phyloP scores from a whole-genome alignment of 169 alveolate species.

The Eimeria praecox region DNA sequence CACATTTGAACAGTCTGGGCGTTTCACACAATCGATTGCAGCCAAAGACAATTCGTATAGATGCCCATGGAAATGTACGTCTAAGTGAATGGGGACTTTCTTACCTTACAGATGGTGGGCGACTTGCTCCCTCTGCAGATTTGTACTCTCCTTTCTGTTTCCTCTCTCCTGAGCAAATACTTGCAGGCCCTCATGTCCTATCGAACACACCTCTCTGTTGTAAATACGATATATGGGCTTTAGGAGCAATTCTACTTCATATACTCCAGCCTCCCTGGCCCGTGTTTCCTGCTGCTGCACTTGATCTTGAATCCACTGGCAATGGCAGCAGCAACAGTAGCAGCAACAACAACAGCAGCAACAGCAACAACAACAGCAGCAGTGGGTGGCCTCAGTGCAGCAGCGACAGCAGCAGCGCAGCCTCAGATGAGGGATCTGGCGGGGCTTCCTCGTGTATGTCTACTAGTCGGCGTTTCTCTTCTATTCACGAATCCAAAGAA shows the following conservation, averaged over 20 bases:
- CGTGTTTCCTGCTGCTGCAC: not conserved
- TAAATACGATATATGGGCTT: conserved; percentile 44
- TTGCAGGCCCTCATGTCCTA: conserved; percentile 29
- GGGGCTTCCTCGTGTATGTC: not conserved
- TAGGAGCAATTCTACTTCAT: conserved; percentile 22
- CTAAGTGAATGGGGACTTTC: conserved; percentile 76
- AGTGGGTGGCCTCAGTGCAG: not conserved
- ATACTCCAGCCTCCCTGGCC: conserved; percentile 55
- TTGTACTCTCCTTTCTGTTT: conserved; percentile 32
- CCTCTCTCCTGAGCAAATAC: conserved; percentile 65
- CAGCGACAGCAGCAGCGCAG: conserved; percentile 12
- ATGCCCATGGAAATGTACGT: conserved; percentile 65
- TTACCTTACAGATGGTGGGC: conserved; percentile 36
- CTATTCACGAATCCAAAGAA: not conserved
- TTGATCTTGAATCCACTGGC: not conserved
- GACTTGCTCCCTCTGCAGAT: conserved; percentile 48
- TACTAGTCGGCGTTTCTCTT: not conserved
- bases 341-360: not conserved
- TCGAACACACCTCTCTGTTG: not conserved
- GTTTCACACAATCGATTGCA: conserved; percentile 50
- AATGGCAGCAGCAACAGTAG: not conserved
- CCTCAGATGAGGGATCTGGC: not conserved
- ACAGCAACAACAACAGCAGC: conserved; percentile 9
- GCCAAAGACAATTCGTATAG: conserved; percentile 56
- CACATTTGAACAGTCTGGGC: conserved; percentile 49